Evolutionary conservation across 148 eudicot genomes (phyloP).

Genomic region (Heliosperma pusillum): DNA sequence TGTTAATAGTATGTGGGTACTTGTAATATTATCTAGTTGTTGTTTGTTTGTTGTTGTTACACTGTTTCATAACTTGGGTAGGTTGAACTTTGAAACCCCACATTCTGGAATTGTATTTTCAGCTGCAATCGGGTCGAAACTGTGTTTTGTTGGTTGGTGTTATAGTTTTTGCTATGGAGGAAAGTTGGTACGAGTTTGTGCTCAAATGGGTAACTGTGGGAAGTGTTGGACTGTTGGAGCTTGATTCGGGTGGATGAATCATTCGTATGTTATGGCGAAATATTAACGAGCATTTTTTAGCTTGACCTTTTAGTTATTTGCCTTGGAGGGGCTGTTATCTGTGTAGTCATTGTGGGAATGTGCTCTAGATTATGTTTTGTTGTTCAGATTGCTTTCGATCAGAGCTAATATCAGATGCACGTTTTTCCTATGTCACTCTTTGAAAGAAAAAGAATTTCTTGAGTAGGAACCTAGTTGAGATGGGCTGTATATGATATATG

Average conservation of each 20-base stretch:
- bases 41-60: neutral
- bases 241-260: too few relatives aligned
- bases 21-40: conserved; percentile 5
- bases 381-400: neutral
- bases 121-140: neutral
- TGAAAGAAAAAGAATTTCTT: neutral
- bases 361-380: neutral
- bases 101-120: neutral
- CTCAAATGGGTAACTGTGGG: conserved; percentile 7
- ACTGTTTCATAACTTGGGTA: conserved; percentile 9
- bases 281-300: neutral
- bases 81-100: conserved; percentile 11
- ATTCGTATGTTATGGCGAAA: too few relatives aligned
- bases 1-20: conserved; percentile 16
- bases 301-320: neutral
- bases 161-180: neutral
- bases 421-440: neutral
- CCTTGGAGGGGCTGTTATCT: neutral
- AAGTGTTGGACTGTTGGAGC: conserved; percentile 2
- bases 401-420: neutral
- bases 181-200: conserved; percentile 9
- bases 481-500: neutral
- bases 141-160: neutral
- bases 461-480: neutral
- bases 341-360: neutral